phyloP scores from a whole-genome alignment of 2,329 filamentous ascomycete species.

The Drechslera avenae region DNA sequence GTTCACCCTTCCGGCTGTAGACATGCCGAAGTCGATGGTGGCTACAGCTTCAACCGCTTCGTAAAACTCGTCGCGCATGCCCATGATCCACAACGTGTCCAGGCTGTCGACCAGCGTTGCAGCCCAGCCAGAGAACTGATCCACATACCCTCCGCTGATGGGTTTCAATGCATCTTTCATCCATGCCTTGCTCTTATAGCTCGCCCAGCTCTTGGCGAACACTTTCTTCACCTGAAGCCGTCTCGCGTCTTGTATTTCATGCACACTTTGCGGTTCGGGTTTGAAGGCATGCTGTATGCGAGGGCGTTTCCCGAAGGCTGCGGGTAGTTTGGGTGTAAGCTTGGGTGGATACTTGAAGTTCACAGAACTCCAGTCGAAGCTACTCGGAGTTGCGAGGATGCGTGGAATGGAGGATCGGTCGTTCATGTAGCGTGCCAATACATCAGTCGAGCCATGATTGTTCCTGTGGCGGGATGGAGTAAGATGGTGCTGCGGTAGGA shows the following conservation, averaged over 20 bases:
- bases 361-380: constrained; percentile 42
- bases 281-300: constrained; percentile 42
- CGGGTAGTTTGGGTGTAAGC: constrained; percentile 35
- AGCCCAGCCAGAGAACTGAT: constrained; percentile 56
- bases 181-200: constrained; percentile 54
- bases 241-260: constrained; percentile 32
- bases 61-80: constrained; percentile 54
- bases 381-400: constrained; percentile 33
- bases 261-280: constrained; percentile 22
- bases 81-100: constrained; percentile 57
- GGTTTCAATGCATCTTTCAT: constrained; percentile 54
- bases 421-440: constrained; percentile 43
- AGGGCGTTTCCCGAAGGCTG: constrained; percentile 36
- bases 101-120: constrained; percentile 55
- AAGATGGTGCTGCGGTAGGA: constrained; percentile 26
- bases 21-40: constrained; percentile 52
- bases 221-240: constrained; percentile 37
- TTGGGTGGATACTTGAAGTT: constrained; percentile 35
- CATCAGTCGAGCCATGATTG: constrained; percentile 24
- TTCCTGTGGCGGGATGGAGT: constrained; percentile 4
- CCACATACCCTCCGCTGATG: constrained; percentile 44
- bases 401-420: constrained; percentile 26
- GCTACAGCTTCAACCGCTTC: constrained; percentile 53
- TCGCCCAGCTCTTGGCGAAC: constrained; percentile 52
- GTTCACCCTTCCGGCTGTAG: constrained; percentile 49